These are phyloP conservation scores for Magnusiomyces ingens DNA, from an alignment of 1,139 yeast genomes.

Conservation along the genomic window DNA sequence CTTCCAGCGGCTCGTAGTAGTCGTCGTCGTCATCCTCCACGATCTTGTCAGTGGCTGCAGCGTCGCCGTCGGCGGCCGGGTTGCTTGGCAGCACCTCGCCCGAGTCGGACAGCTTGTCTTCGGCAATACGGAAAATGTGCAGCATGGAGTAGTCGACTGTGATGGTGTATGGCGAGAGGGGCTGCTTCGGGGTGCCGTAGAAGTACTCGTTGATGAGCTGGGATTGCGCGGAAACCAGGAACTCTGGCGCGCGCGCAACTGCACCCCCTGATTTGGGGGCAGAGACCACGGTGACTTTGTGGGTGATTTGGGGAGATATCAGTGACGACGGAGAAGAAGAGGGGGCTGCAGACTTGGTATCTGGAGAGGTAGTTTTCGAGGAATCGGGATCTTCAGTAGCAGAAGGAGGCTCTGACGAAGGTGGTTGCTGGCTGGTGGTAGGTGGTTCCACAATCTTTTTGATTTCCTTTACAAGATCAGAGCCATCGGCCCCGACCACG, in stretches of 20 bases:
- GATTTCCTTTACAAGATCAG: slow-evolving; percentile 49
- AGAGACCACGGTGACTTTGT: slow-evolving; percentile 43
- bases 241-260: slow-evolving; percentile 67
- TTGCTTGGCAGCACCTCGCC: background rate
- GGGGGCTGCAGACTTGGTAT: background rate
- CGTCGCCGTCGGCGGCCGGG: background rate
- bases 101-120: slow-evolving; percentile 20
- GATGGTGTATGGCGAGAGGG: slow-evolving; percentile 70
- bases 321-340: background rate
- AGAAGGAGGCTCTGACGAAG: background rate
- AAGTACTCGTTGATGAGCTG: slow-evolving; percentile 78
- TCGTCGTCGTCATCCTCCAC: background rate
- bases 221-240: slow-evolving; percentile 64
- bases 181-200: slow-evolving; percentile 63
- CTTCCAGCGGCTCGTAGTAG: background rate
- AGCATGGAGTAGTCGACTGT: slow-evolving; percentile 48
- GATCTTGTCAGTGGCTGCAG: slow-evolving; percentile 10
- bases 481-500: slow-evolving; percentile 41
- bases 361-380: too few relatives aligned
- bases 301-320: too few relatives aligned
- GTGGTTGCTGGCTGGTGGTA: slow-evolving; percentile 8
- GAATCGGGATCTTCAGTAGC: background rate
- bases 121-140: slow-evolving; percentile 45
- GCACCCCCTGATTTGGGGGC: slow-evolving; percentile 68
- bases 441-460: slow-evolving; percentile 43